These are phyloP conservation scores for Cladosporium sp. DNA, from an alignment of 2,329 filamentous ascomycete species.

Conservation along the genomic window DNA sequence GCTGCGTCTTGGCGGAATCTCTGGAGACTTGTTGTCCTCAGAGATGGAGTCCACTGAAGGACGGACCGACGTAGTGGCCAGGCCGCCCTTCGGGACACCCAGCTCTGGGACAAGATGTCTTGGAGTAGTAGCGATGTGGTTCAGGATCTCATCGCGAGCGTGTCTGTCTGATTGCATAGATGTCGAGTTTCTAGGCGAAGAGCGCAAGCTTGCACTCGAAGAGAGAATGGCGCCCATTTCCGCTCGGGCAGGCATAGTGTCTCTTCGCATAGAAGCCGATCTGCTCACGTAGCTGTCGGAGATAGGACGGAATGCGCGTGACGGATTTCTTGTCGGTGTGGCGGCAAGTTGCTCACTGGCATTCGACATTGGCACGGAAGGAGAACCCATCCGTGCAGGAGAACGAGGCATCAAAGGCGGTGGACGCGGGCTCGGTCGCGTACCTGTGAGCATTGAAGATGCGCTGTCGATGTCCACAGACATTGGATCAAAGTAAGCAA, in stretches of 20 bases:
- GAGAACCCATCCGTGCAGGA: neutral
- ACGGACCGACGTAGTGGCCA: neutral
- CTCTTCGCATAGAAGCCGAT: neutral
- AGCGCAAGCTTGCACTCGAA: neutral
- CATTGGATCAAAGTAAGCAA: conserved; percentile 9
- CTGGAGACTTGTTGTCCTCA: neutral
- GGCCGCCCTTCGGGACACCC: neutral
- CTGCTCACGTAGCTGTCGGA: neutral
- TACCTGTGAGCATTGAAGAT: neutral
- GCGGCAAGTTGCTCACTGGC: too few species aligned
- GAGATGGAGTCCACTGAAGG: neutral
- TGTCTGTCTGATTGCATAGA: neutral
- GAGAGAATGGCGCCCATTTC: neutral
- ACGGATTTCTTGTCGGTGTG: too few species aligned
- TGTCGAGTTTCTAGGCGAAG: neutral
- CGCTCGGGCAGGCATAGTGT: neutral
- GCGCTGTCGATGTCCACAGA: conserved; percentile 12
- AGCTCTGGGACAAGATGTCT: neutral
- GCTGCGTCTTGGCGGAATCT: neutral
- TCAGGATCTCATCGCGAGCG: neutral
- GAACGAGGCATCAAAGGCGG: neutral
- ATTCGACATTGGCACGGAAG: neutral
- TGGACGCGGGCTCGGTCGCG: neutral
- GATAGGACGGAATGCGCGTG: too few species aligned
- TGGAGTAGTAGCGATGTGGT: neutral